Evolutionary conservation across 805 yeast genomes (phyloP).

Genomic region (Starmerella etchellsii): DNA sequence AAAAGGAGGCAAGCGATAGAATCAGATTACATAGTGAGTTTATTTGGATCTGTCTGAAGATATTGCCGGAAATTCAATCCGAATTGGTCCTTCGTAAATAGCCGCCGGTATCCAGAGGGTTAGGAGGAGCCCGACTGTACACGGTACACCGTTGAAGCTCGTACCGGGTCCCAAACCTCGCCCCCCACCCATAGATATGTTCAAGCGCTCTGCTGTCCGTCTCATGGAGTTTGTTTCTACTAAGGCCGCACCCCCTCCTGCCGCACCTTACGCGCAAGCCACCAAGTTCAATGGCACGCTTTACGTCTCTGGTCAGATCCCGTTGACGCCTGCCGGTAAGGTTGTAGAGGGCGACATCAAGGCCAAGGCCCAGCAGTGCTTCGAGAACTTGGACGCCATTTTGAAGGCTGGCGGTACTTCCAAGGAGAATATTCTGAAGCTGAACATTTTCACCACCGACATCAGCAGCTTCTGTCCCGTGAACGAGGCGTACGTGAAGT

Average conservation of each 20-base stretch:
- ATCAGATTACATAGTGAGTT: too few relatives aligned
- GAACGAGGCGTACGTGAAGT: slow-evolving; percentile 64
- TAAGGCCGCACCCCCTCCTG: slow-evolving; percentile 84
- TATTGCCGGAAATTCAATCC: too few relatives aligned
- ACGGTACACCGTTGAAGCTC: too few relatives aligned
- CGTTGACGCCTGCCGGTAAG: slow-evolving; percentile 67
- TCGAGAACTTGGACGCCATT: slow-evolving; percentile 39
- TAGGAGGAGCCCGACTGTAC: too few relatives aligned
- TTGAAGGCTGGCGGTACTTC: slow-evolving; percentile 77
- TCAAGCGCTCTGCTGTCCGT: slow-evolving; percentile 13
- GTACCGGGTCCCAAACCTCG: too few relatives aligned
- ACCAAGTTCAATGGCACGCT: slow-evolving; percentile 77
- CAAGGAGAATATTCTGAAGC: slow-evolving; percentile 73
- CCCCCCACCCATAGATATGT: too few relatives aligned
- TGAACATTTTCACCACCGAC: slow-evolving; percentile 81
- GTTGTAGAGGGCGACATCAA: slow-evolving; percentile 64
- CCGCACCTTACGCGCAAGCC: slow-evolving; percentile 94
- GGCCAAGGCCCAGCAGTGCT: slow-evolving; percentile 31
- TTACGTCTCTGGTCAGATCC: slow-evolving; percentile 92
- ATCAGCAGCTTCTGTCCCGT: slow-evolving; percentile 75
- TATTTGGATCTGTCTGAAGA: too few relatives aligned
- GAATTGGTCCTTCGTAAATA: too few relatives aligned
- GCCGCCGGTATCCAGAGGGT: too few relatives aligned
- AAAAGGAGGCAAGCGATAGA: too few relatives aligned
- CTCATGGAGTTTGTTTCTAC: slow-evolving; percentile 28